These are phyloP conservation scores for Aspergillus sclerotialis DNA, from an alignment of 2,329 filamentous ascomycete genomes.

Conservation along the genomic window DNA sequence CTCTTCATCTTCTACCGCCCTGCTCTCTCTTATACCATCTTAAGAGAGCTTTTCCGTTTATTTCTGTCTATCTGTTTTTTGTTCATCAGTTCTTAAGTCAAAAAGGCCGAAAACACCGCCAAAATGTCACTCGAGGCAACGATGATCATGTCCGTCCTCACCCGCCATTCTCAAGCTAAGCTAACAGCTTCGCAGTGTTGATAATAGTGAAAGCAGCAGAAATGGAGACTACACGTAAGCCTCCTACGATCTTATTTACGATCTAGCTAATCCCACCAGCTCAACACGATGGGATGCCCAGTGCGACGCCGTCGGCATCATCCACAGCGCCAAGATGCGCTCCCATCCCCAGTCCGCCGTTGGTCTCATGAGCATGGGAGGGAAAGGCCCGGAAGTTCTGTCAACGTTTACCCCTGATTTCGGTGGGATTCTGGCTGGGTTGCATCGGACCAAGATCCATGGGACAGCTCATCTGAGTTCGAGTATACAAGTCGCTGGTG, in stretches of 20 bases:
- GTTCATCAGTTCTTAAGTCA: constrained; percentile 2
- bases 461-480: constrained; percentile 84
- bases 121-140: constrained; percentile 98
- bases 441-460: constrained; percentile 91
- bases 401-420: constrained; percentile 95
- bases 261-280: constrained; percentile 37
- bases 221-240: constrained; percentile 78
- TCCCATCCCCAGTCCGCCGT: constrained; percentile 96
- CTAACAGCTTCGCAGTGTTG: constrained; percentile 53
- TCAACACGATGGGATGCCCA: constrained; percentile 95
- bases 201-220: constrained; percentile 97
- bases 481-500: constrained; percentile 88
- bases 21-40: constrained; percentile 7
- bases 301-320: constrained; percentile 86
- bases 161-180: constrained; percentile 8
- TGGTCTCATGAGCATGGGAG: constrained; percentile 97
- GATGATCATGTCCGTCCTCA: constrained; percentile 68
- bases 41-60: neutral
- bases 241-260: constrained; percentile 4
- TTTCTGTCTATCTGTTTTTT: neutral
- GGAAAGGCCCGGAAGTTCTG: constrained; percentile 92
- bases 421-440: constrained; percentile 85
- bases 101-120: constrained; percentile 37
- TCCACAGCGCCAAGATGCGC: constrained; percentile 93
- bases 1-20: constrained; percentile 1